Base-by-base conservation (phyloP, 148 eudicot genomes). In the Vaccinium myrtillus region DNA sequence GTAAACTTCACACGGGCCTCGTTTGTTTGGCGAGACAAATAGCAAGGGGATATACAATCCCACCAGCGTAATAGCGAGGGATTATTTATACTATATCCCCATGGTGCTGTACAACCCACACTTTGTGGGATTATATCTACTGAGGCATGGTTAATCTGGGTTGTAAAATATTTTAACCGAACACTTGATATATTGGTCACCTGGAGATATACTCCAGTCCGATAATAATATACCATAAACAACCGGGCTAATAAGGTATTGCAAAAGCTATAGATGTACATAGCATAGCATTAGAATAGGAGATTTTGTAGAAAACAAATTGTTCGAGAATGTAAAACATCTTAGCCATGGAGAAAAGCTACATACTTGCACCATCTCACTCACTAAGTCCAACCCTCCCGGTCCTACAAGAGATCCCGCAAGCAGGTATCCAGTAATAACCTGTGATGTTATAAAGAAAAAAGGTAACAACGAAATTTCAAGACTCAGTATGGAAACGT, bases 321-420 rank as follows among this genome's bases (percentile, higher is more conserved):
- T 23, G 6, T 5, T 50, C 5, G 80, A 53, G 75, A 46, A 48
- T 48, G 16, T 21, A 8, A 13, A 65, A 69, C 30, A 78, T 81
- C 77, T 56, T 83, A 76, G 80, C 55, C 82, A 49, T 80, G 56
- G 79, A 85, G 79, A 74, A 79, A 83, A 77, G 61, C 67, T 65
- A 85, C 84, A 90, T 94, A 95, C 98, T 92, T 95, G 97, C 80
- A 95, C 98, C 96, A 95, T 93, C 89, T 95, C 98, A 91, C 93
- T 94, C 75, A 95, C 92, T 85, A 94, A 89, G 86, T 90, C 90
- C 84, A 95, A 89, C 48, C 98, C 97, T 55, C 98, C 98, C 19
- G 98, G 97, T 87, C 98, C 98, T 87, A 95, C 89, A 81, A 92
- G 58, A 77, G 98, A 95, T 87, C 98, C 98, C 71, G 98, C 97